Percentiles rank a stretch among this genome's conserved stretches.
These are phyloP conservation scores for Metschnikowia koreensis DNA, from an alignment of 805 yeast species.

Conservation along the genomic window DNA sequence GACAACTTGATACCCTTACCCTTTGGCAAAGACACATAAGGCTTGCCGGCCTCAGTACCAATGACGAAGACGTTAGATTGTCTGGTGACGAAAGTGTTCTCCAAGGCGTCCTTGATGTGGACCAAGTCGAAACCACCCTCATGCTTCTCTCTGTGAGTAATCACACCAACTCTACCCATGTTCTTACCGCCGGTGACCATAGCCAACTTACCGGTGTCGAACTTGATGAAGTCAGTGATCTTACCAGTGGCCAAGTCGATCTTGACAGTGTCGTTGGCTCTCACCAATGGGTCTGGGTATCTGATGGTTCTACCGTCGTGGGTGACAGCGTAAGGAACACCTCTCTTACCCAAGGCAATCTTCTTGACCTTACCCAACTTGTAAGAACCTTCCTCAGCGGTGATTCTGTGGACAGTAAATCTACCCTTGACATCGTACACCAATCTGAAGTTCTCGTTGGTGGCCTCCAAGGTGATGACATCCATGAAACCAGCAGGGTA, in stretches of 20 bases:
- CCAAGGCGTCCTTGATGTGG: constrained; percentile 92
- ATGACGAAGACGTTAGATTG: constrained; percentile 88
- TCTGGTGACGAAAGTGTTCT: constrained; percentile 95
- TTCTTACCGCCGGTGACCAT: constrained; percentile 98
- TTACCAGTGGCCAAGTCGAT: constrained; percentile 95
- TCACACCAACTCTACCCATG: constrained; percentile 97
- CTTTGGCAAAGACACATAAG: constrained; percentile 93
- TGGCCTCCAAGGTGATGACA: constrained; percentile 94
- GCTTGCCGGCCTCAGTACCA: constrained; percentile 89
- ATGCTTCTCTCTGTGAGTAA: constrained; percentile 94
- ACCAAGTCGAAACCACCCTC: constrained; percentile 98
- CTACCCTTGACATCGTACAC: constrained; percentile 98
- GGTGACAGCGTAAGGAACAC: constrained; percentile 97
- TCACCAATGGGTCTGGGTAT: constrained; percentile 98
- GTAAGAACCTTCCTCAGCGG: constrained; percentile 98
- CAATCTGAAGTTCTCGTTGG: constrained; percentile 99
- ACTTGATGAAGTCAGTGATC: constrained; percentile 83
- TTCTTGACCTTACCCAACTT: constrained; percentile 97
- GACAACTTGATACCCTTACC: constrained; percentile 98
- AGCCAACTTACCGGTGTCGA: constrained; percentile 85
- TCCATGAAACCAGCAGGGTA: constrained; percentile 99
- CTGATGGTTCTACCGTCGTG: constrained; percentile 99
- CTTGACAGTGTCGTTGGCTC: constrained; percentile 97
- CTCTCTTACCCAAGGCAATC: constrained; percentile 97
- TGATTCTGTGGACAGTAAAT: constrained; percentile 99